Evolutionary conservation across 164 flowering plant genomes (phyloP), one percentile per base, ranked within the genome.

Genomic region (Houttuynia cordata): DNA sequence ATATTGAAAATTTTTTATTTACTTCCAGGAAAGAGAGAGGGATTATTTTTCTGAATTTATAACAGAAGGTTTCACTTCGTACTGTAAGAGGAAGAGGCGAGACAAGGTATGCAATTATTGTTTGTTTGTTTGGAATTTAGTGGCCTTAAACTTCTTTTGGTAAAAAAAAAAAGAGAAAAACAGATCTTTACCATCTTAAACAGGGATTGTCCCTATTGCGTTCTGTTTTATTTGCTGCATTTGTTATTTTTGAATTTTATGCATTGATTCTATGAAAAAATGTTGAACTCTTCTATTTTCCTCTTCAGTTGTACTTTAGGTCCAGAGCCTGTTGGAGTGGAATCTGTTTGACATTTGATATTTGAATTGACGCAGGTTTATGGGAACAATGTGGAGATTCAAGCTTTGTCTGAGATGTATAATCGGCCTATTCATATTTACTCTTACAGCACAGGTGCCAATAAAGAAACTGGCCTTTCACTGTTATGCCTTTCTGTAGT

Each of bases 321-420:
- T 45, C 1, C 39, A 17, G 22, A 63, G 58, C 37, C 37, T 30
- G 37, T 30, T 30, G 37, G 6, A 30, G 37, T 30, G 37, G 37
- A 30, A 30, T 30, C 4, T 30, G 37, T 30, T 23, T 19, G n/a
- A 7, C 53, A 18, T 55, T 58, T 20, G 52, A 22, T 49, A n/a
- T 21, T 50, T 55, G 42, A 34, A 15, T 17, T 51, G 64, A 39
- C 40, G 25, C 74, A 94, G 99, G 97, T 88, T n/a, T 94, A 94
- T 71, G 99, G 97, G 56, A 94, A 94, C 74, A 94, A 94, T 79
- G 78, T 82, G 64, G 99, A 94, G 76, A 91, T 94, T 62, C 99
- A 94, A 77, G 97, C 94, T 22, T 57, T 94, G 50, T 85, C 82
- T 62, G 99, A 94, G 70, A 94, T 94, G 91, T 94, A 85, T 65